Evolutionary conservation across 1,284 basidiomycete species (phyloP), one percentile per base, ranked within the genome.

Genomic region (Ustilago curta): DNA sequence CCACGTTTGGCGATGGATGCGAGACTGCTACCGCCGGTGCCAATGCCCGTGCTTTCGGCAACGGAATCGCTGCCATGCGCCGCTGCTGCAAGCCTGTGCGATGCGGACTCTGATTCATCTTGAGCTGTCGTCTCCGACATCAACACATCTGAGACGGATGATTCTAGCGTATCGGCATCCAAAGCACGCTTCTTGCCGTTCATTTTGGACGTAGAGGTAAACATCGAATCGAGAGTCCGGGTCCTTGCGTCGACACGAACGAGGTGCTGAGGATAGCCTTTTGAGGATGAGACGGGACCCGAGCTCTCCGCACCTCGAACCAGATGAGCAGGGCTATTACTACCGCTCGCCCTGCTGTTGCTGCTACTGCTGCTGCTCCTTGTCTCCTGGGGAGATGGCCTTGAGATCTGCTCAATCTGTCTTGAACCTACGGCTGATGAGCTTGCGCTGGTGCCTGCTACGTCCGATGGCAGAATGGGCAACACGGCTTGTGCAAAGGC

Each of bases 211-310:
- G 48, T 51, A 8, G 64, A 42, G 14, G 59, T 40, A 37, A 79
- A 62, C 76, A 83, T 97, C 0, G 93, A 93, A 79, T 98, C 95
- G 12, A 99, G 89, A 0, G 95, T 98, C 44, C 94, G 90, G 63
- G 95, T 92, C 53, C 91, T 88, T 16, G 91, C 87, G 19, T 96
- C 97, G 8, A 94, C 95, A 53, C 97, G 90, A 50, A 99, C 92
- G 88, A 97, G 94, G 83, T 95, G 91, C 55, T 97, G 92, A 0
- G 96, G 92, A 82, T 87, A 57, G 29, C 73, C 74, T 60, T 66
- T 67, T 7, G 57, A 69, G 3, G 58, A 53, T 3, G 66, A 72
- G 7, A 66, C 25, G 1, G 59, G 66, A 11, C 50, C 70, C 4
- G 55, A 39, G 16, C 16, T 21, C 9, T 60, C 57, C 8, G 51